Base-by-base conservation (phyloP, 345 rosid genomes). In the Aquilaria yunnanensis region DNA sequence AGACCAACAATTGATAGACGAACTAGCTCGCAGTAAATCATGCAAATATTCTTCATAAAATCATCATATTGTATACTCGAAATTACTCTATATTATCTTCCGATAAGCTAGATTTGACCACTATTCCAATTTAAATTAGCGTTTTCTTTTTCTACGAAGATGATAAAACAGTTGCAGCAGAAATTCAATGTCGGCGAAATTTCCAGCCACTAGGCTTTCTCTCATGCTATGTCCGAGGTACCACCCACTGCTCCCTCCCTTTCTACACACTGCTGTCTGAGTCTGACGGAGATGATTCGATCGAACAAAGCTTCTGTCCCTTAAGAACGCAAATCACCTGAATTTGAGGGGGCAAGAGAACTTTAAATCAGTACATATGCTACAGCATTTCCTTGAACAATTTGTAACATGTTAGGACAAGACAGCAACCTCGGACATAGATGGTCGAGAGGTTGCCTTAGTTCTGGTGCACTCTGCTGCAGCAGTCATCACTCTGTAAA, bases 401-500 rank as follows among this genome's bases (percentile, higher is more conserved):
- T 49, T 49, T 49, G 52, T 12, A 49, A 49, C 5, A 49, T 5
- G 5, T 11, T 52, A 52, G 30, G 56, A 16, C 41, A 8, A 53
- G 41, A 53, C 14, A 43, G 30, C 23, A 60, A 75, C 83, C 74
- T 79, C 59, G 41, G 61, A 43, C 58, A 75, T 75, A 53, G 32
- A 47, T 8, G 76, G 78, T 57, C 78, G 61, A 7, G 67, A 68
- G 46, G 14, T 57, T 47, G 78, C 70, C 54, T 69, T 68, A 23
- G 59, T 54, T 43, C 11, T 68, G 11, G 78, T 76, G 67, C 83
- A 76, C 46, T 64, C 69, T 13, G 56, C 60, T 52, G 76, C 80
- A 41, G 76, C 74, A 52, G 76, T 49, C 83, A 79, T 71, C 49
- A 79, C 78, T 56, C 78, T 70, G 33, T 73, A 79, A 47, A 79